Percentiles rank a stretch among this genome's conserved stretches.
phyloP scores from a whole-genome alignment of 129 eudicot genomes.

The Arctium minus region DNA sequence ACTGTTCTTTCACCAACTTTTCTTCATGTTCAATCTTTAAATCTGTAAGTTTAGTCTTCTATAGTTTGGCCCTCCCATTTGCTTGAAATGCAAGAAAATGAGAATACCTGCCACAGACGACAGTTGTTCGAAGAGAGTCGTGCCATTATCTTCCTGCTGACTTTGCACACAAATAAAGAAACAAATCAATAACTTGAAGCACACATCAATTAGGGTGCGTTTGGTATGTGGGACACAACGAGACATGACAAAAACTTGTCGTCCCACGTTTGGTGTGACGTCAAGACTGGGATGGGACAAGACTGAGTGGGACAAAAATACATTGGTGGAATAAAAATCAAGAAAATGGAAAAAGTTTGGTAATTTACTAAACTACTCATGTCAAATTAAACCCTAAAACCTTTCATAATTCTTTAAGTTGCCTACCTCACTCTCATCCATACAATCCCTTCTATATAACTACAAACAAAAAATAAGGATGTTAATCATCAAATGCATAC shows the following conservation, averaged over 20 bases:
- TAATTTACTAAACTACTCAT: background rate
- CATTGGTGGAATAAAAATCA: background rate
- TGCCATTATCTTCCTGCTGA: constrained; percentile 47
- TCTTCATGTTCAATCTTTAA: too few relatives aligned
- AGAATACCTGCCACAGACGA: constrained; percentile 64
- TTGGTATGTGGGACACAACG: background rate
- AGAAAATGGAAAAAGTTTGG: background rate
- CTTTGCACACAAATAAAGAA: constrained; percentile 35
- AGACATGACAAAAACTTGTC: background rate
- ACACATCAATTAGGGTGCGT: background rate
- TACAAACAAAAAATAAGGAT: too few relatives aligned
- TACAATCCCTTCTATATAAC: background rate
- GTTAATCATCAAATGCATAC: background rate
- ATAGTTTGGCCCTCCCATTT: background rate
- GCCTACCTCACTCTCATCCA: background rate
- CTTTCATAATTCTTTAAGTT: background rate
- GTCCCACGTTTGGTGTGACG: background rate
- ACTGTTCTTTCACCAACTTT: too few relatives aligned
- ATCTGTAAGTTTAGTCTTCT: too few relatives aligned
- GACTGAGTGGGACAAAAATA: background rate
- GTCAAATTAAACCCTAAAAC: background rate
- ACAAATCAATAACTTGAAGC: constrained; percentile 10
- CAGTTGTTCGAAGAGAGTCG: constrained; percentile 44
- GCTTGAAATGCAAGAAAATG: background rate
- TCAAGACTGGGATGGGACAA: too few relatives aligned